phyloP scores from a whole-genome alignment of 2,329 filamentous ascomycete species.

The Fusarium solani-melongenae region DNA sequence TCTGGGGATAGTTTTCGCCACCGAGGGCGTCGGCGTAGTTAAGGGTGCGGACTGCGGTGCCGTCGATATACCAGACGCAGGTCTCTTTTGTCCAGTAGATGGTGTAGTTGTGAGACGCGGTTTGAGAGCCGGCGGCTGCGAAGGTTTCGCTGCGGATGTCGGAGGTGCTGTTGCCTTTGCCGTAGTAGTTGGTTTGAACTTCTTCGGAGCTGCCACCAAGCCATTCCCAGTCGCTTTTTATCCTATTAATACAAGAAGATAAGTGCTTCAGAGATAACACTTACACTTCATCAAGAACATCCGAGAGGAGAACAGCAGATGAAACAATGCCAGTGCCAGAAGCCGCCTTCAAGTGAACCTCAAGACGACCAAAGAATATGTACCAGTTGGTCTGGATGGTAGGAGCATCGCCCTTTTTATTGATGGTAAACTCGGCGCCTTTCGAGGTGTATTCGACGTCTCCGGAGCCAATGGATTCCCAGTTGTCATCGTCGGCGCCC shows the following conservation, averaged over 20 bases:
- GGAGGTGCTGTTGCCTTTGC: constrained; percentile 70
- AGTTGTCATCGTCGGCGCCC: constrained; percentile 35
- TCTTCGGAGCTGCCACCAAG: constrained; percentile 71
- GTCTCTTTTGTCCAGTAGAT: constrained; percentile 73
- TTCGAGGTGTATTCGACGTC: constrained; percentile 29
- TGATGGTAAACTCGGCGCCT: constrained; percentile 62
- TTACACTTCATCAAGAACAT: constrained; percentile 69
- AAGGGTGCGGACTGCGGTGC: constrained; percentile 45
- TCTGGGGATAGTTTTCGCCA: constrained; percentile 70
- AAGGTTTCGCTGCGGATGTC: constrained; percentile 42
- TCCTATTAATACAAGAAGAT: neutral
- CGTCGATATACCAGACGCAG: constrained; percentile 70
- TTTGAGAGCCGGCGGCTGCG: constrained; percentile 43
- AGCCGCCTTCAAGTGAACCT: constrained; percentile 76
- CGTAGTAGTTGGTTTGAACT: constrained; percentile 83
- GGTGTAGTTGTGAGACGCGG: constrained; percentile 69
- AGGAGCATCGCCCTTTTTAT: constrained; percentile 64
- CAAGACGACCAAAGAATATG: constrained; percentile 84
- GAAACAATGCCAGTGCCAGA: constrained; percentile 81
- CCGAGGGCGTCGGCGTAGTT: constrained; percentile 58
- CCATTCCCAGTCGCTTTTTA: constrained; percentile 76
- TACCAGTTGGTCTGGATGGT: constrained; percentile 78
- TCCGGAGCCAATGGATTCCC: constrained; percentile 31
- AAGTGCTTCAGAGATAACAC: neutral
- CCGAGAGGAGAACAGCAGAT: constrained; percentile 79